Evolutionary conservation across 352 stramenopile genomes (phyloP), one percentile per base, ranked within the genome.

Genomic region (Globisporangium emineosum): DNA sequence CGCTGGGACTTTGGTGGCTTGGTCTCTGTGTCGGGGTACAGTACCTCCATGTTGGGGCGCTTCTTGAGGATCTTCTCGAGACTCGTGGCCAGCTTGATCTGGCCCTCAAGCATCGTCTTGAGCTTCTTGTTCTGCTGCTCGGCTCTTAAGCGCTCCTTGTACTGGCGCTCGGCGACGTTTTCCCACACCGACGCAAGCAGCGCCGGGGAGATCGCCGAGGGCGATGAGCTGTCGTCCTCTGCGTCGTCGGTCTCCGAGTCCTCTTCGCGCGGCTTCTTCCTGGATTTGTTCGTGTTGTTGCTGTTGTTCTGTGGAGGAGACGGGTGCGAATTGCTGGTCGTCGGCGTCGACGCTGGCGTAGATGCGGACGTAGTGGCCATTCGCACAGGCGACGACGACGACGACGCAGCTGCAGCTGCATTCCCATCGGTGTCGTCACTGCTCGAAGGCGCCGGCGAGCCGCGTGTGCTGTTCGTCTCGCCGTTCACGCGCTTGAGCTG

Each of bases 111-210:
- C 56, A 80, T 61, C 59, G 62, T 58, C 55, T 67, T 68, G 13
- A 80, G 61, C 57, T 70, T 45, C 29, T 51, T 45, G 64, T 80
- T 80, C 30, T 78, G 62, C 12, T 63, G 49, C 49, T 79, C 66
- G 12, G 71, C 64, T 40, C 47, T 60, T 57, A 71, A 37, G 4
- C 68, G 68, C 50, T 70, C 43, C n/a, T 62, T 59, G 60, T 62
- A 60, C 40, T 80, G 68, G 23, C 55, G 62, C 29, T 64, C 55
- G 10, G 67, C 73, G 15, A 73, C 68, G 10, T 69, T 68, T 40
- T 80, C 67, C 73, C 73, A 80, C 27, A 73, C 43, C 23, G 64
- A 52, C 33, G 66, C 59, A 25, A 71, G 59, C 17, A 66, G 19
- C 5, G 63, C 47, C 15, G 37, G 54, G 60, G 59, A 67, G 68